Conservation (phyloP, 1,139 yeast genomes). For the Protomyces gravidus region DNA sequence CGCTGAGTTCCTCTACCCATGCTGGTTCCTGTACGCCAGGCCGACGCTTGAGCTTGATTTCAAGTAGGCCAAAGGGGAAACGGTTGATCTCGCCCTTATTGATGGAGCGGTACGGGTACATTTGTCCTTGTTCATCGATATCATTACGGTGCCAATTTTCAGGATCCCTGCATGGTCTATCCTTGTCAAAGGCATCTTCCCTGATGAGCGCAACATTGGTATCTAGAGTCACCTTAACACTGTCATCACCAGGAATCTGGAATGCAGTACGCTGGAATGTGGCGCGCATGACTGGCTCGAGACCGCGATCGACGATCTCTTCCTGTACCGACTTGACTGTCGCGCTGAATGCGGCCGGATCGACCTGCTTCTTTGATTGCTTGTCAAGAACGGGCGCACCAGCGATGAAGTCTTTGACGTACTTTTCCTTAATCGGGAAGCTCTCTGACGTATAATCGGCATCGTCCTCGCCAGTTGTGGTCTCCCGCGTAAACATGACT, state of each 20-base stretch:
- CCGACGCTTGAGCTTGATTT: conserved; percentile 59
- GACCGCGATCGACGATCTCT: conserved; percentile 59
- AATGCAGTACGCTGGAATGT: conserved; percentile 89
- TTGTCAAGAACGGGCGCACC: conserved; percentile 48
- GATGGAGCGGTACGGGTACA: conserved; percentile 64
- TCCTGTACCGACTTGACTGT: conserved; percentile 58
- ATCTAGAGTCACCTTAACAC: conserved; percentile 82
- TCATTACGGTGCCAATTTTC: conserved; percentile 87
- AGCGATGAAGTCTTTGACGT: conserved; percentile 59
- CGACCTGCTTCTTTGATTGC: conserved; percentile 52
- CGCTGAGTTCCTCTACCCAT: conserved; percentile 86
- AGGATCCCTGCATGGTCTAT: conserved; percentile 86
- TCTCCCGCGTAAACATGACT: conserved; percentile 69
- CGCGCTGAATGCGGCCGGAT: conserved; percentile 52
- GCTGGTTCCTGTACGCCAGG: conserved; percentile 34
- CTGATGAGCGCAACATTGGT: conserved; percentile 81
- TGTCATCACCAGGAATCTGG: conserved; percentile 96
- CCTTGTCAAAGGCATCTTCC: conserved; percentile 80
- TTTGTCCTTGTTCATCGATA: conserved; percentile 65
- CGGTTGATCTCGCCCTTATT: conserved; percentile 81
- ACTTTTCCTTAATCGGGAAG: conserved; percentile 71
- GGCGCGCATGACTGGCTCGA: conserved; percentile 83
- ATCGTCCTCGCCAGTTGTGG: conserved; percentile 50
- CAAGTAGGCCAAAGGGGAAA: conserved; percentile 90
- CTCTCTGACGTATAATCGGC: conserved; percentile 57